Base-by-base conservation (phyloP, 2,329 filamentous ascomycete genomes). In the Clonostachys rhizophaga region DNA sequence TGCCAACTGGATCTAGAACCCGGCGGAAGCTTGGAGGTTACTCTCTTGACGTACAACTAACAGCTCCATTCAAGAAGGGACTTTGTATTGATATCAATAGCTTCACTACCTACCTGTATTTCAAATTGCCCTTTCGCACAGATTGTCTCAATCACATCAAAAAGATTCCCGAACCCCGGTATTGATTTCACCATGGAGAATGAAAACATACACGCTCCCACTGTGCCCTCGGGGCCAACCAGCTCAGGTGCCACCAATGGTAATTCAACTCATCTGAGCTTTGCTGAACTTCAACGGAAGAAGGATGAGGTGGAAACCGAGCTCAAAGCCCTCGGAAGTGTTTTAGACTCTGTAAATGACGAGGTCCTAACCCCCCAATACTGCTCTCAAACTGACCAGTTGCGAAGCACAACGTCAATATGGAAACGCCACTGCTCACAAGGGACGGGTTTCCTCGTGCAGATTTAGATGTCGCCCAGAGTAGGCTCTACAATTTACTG, bases 401-500 rank as follows among this genome's bases (percentile, higher is more conserved):
- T 39, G 7, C 11, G 20, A 58, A 96, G 91, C 92, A 97, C 73
- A 84, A 87, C 41, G 92, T 96, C 46, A 85, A 87, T 58, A 99
- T 99, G 94, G 85, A 86, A 58, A 96, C 94, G 8, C 77, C 83
- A 49, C 80, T 99, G 37, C 82, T 90, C 20, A 96, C 92, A 13
- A 81, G 84, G 51, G 94, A 97, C 68, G 94, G 94, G 43, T 99
- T 89, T 63, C 94, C 94, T 34, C 82, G 94, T 62, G 86, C 89
- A 58, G 94, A 99, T 67, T 85, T 99, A 53, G 94, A 99, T 65
- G 87, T 99, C 52, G 87, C 94, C 24, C 92, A 96, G 70, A 94
- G 90, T 94, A 82, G 54, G 75, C 47, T 30, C 24, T 30, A 10
- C 24, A 10, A 34, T 14, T 10, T 35, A 30, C 40, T 33, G 37